Base-by-base conservation (phyloP, 2,329 filamentous ascomycete species). In the Alternaria ventricosa region DNA sequence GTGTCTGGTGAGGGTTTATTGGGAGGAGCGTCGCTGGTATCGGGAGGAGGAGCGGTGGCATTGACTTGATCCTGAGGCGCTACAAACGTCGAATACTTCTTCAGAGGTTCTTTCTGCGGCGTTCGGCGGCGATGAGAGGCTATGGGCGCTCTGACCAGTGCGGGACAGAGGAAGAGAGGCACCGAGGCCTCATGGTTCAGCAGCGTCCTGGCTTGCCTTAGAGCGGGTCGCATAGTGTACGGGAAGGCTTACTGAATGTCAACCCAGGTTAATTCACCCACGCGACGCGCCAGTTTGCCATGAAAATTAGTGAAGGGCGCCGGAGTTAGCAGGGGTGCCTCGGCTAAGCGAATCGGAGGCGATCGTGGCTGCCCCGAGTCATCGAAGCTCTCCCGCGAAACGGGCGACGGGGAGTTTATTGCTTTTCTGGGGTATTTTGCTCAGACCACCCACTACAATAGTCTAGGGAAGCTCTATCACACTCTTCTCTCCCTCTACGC, bases 131-230 rank as follows among this genome's bases (percentile, higher is more conserved):
- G 58, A 23, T 57, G 47, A 15, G 70, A 44, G 51, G 44, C 30
- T 53, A 57, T 6, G 12, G 71, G 63, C 13, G 66, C 43, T 55
- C 73, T 67, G 50, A 78, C 71, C 13, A 80, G 67, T 3, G 74
- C 72, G 22, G 79, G 79, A 41, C 77, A 79, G 51, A 80, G 74
- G 53, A 79, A 80, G 5, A 69, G 43, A 8, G 77, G 77, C 43
- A 79, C 66, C 6, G 74, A 65, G 45, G 72, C 63, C 54, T 69
- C 73, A 43, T 72, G 65, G 49, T 71, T 66, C 56, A 74, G 63
- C 62, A 77, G 68, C 60, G 68, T 72, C 60, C 70, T 64, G 28
- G 73, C 72, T 58, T 71, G 75, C 44, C 68, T 65, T 27, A 79
- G 69, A 51, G 73, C 75, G 61, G 70, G 65, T 64, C 77, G 71